Evolutionary conservation across 768 basidiomycete species (phyloP).

Genomic region (Russula vinacea): DNA sequence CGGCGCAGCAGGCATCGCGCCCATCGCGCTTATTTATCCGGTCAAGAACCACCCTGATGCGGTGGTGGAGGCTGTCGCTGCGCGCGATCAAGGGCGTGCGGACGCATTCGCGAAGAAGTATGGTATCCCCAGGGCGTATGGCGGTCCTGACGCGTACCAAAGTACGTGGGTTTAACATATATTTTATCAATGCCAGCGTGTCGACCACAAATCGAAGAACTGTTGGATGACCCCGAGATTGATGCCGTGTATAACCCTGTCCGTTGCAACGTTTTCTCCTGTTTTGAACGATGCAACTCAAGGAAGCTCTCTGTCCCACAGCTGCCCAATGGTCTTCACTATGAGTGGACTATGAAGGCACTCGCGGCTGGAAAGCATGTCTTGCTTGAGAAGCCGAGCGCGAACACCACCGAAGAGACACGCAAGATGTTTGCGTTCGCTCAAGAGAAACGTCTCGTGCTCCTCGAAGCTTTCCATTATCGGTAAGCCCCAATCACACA

Average conservation of each 20-base stretch:
- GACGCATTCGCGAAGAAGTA: conserved; percentile 53
- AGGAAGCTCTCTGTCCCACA: conserved; percentile 22
- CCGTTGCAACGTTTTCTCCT: conserved; percentile 15
- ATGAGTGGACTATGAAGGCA: conserved; percentile 65
- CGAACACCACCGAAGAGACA: conserved; percentile 51
- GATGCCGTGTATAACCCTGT: conserved; percentile 60
- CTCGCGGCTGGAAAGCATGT: conserved; percentile 62
- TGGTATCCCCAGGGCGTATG: conserved; percentile 50
- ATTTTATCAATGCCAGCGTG: not conserved
- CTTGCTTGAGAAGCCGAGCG: conserved; percentile 57
- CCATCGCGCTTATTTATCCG: conserved; percentile 49
- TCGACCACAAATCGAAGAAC: conserved; percentile 34
- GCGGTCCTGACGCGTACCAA: conserved; percentile 49
- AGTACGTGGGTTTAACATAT: conserved; percentile 37
- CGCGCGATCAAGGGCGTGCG: conserved; percentile 50
- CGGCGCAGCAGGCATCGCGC: conserved; percentile 56
- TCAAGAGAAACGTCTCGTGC: conserved; percentile 46
- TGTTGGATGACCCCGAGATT: conserved; percentile 53
- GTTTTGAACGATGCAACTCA: not conserved
- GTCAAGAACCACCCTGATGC: conserved; percentile 55
- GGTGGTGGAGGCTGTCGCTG: conserved; percentile 55
- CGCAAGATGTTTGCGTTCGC: conserved; percentile 51
- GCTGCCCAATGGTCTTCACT: conserved; percentile 61
- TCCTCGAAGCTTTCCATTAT: conserved; percentile 63
- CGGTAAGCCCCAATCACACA: conserved; percentile 35